Evolutionary conservation across 73 alveolate genomes (phyloP).

Genomic region (Diophrys sp.): DNA sequence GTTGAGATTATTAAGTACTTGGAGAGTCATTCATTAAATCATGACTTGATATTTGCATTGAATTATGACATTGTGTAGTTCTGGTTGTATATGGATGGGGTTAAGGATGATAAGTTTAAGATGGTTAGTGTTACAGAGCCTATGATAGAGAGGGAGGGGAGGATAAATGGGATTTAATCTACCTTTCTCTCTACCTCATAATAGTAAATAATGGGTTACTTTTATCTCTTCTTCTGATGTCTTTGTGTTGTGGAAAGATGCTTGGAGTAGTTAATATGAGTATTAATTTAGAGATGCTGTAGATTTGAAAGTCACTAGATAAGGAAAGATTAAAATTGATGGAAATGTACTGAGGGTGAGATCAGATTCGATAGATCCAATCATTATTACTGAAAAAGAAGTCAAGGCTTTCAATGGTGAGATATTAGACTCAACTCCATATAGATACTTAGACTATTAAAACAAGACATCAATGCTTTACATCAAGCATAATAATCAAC

Average conservation of each 20-base stretch:
- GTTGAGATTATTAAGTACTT: not conserved
- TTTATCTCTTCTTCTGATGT: not conserved
- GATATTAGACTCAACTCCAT: not conserved
- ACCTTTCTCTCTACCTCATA: not conserved
- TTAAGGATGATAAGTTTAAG: not conserved
- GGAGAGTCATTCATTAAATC: not conserved
- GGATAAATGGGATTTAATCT: too few species aligned
- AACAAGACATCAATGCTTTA: not conserved
- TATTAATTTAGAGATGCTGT: not conserved
- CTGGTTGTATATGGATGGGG: not conserved
- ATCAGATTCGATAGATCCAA: not conserved
- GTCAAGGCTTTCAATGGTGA: not conserved
- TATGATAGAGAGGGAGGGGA: too few species aligned
- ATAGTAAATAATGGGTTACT: not conserved
- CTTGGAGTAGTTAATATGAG: not conserved
- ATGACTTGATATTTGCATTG: not conserved
- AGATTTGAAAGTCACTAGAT: not conserved
- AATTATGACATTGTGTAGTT: not conserved
- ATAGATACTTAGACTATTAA: not conserved
- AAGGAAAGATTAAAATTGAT: not conserved
- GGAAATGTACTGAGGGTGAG: not conserved
- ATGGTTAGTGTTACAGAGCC: too few species aligned
- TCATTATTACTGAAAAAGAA: not conserved
- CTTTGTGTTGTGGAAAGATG: not conserved
- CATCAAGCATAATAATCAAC: not conserved